Evolutionary conservation across 192 early-diverging fungal genomes (phyloP), one percentile per base, ranked within the genome.

Genomic region (Coemansia pectinata): DNA sequence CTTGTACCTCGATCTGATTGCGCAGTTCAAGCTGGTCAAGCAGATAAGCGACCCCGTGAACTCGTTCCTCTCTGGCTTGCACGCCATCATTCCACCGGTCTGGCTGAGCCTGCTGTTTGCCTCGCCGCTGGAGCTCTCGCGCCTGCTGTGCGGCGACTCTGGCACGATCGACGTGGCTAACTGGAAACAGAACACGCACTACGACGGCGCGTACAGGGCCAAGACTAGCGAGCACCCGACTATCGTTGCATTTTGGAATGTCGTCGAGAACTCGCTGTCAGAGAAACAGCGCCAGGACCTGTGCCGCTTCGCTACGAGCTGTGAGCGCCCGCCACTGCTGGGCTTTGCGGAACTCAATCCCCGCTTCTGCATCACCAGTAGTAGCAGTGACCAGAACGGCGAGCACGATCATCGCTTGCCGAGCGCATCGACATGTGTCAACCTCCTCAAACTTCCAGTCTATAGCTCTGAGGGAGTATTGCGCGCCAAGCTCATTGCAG

Each of bases 61-160:
- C 17, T 95, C 94, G 12, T 99, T 99, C 63, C 91, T 97, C 63
- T 59, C 71, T 0, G 97, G 97, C 0, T 71, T 99, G n/a, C 85
- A 86, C 7, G 86, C 91, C n/a, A 79, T 99, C 48, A 88, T 99
- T 33, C 87, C 92, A n/a, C 86, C 90, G 2, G 85, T 87, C 66
- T 98, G 95, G 96, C 71, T 99, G 36, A 83, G 86, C 40, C 70
- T 79, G 36, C 91, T 99, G 88, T 99, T 99, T 83, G 96, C 95
- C 63, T 74, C 77, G 75, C 89, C 90, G 69, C 86, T 90, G 70
- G 97, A 99, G 79, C 83, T 97, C n/a, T 95, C 95, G 62, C 87
- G 92, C 15, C 87, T 99, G 19, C 65, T 99, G 55, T 92, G 91
- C 11, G 97, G 97, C 25, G 86, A 91, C 50, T 79, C 87, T 7